Base-by-base conservation (phyloP, 306 rosid species). In the Quercus cerris region DNA sequence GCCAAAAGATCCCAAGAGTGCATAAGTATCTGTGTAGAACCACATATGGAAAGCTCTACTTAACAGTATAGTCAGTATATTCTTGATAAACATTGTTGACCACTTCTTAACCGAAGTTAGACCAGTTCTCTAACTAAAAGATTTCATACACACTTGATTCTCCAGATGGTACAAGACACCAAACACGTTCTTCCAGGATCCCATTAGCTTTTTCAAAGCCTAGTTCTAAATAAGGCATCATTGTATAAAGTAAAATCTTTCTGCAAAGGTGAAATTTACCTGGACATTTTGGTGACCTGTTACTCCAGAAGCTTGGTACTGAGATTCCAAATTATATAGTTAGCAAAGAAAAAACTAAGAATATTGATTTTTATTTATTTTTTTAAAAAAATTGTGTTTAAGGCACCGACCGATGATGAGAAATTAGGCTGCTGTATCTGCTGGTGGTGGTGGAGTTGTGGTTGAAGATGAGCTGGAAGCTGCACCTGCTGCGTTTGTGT, bases 241-340 rank as follows among this genome's bases (percentile, higher is more conserved):
- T 12, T 49, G 17, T 49, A 49, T 49, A 49, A 49, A 49, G 54
- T 49, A 13, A 12, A 49, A 49, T 11, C 54, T 12, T 10, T 49
- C 54, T 12, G 54, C 54, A 46, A 59, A 55, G 71, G 56, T 56
- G 18, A 68, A 66, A 64, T 57, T 81, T 91, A 93, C 97, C 94
- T 88, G 94, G 68, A 72, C 74, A 84, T 83, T 90, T 81, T 90
- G 94, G 69, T 84, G 94, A 64, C 89, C 82, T 18, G 84, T n/a
- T 72, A 49, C 86, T 79, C 92, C 94, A 64, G 89, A 85, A 76
- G 81, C 83, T 87, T 86, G 94, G 81, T 85, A 93, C 88, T 88
- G 88, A 41, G 82, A 87, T 77, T 74, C 67, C 75, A 71, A 59
- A 86, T 61, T 25, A 80, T 22, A 78, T 58, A 63, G 61, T 85